Base-by-base conservation (phyloP, 192 early-diverging fungal genomes). In the Coemansia biformis region DNA sequence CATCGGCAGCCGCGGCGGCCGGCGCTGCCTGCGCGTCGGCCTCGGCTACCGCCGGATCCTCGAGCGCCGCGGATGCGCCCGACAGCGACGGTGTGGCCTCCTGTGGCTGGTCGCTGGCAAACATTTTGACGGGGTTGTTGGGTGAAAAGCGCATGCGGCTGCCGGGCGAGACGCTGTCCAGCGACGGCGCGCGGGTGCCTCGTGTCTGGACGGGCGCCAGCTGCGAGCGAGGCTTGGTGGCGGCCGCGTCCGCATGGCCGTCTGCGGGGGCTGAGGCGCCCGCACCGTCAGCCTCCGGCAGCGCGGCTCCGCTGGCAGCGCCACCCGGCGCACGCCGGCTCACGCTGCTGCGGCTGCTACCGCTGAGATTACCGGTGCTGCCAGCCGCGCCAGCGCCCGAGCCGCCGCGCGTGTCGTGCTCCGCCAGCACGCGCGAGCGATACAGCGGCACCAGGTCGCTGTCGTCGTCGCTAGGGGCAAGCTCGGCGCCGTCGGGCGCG, bases 381-480 rank as follows among this genome's bases (percentile, higher is more conserved):
- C 29, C 22, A 3, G 46, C 46, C 28, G 14, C 33, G 9, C 39
- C 33, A 11, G 44, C 44, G 29, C 50, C 42, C 15, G 16, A 15
- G 15, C 38, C 41, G 18, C 43, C 37, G 46, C 46, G 55, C 13
- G 46, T 40, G 8, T 38, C 37, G 12, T 46, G 57, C 17, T 55
- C 52, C 12, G 51, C 15, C 24, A 72, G 35, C 29, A 46, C 53
- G 13, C 57, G 56, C 34, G 68, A 65, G 22, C 59, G 62, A n/a
- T 62, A 47, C 28, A 73, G 33, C 14, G 69, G 69, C 14, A 65
- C 58, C 28, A 73, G 53, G 32, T 73, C 69, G 54, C 69, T 73
- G 22, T 72, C 68, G 37, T 49, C 45, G 21, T 73, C 69, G 39
- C 40, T 46, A 8, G 4, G 7, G 31, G 15, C 44, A 22, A 34